A percentile compares a stretch with the other conserved stretches of the same genome.
phyloP scores from a whole-genome alignment of 179 eudicot species.

The Spinacia oleracea region DNA sequence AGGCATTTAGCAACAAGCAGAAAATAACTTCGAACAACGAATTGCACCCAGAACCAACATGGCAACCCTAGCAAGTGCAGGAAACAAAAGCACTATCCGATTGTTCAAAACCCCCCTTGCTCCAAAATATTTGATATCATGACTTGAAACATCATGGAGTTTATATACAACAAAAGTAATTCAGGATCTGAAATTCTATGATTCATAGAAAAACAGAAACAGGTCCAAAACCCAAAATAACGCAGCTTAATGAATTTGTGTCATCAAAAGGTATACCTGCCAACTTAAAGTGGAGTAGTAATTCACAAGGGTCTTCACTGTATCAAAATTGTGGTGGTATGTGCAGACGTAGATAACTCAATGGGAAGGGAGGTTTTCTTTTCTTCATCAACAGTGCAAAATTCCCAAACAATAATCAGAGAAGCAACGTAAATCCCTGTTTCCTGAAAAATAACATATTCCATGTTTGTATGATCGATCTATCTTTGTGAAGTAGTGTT shows the following conservation, averaged over 20 bases:
- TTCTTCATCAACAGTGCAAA: not conserved
- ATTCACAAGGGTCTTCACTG: constrained; percentile 12
- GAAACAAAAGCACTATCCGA: not conserved
- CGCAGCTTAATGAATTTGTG: constrained; percentile 9
- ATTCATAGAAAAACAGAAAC: constrained; percentile 6
- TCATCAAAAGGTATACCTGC: constrained; percentile 12
- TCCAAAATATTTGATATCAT: not conserved
- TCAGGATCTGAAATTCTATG: not conserved
- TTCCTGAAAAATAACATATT: constrained; percentile 1
- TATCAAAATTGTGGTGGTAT: constrained; percentile 36
- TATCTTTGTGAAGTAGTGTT: constrained; percentile 42
- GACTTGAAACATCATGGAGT: not conserved
- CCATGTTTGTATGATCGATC: constrained; percentile 27
- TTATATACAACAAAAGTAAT: constrained; percentile 11
- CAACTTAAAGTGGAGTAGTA: constrained; percentile 8
- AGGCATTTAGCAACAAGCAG: not conserved
- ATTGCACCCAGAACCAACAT: constrained; percentile 6
- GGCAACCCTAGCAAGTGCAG: not conserved
- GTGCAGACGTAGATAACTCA: constrained; percentile 29
- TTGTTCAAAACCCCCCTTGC: not conserved
- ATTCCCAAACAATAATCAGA: constrained; percentile 7
- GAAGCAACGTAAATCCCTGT: not conserved
- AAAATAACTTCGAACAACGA: not conserved
- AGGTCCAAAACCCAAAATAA: constrained; percentile 5
- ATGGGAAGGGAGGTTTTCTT: not conserved